Conservation (phyloP, 2,329 filamentous ascomycete species). For the Chaetomium strumarium region DNA sequence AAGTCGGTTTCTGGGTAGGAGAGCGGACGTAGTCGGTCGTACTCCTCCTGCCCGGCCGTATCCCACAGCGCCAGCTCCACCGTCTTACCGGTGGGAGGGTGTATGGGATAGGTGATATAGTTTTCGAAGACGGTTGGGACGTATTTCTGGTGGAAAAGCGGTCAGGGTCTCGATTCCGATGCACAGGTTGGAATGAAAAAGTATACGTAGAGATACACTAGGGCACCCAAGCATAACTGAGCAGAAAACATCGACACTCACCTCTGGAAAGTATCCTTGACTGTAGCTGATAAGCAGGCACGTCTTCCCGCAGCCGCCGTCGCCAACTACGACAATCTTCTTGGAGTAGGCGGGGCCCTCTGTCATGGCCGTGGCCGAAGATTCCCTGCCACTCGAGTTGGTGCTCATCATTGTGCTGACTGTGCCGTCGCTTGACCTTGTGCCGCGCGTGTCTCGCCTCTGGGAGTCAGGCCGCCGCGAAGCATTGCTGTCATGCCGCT, state of each 20-base stretch:
- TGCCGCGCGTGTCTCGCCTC: constrained; percentile 45
- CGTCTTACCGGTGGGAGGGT: constrained; percentile 81
- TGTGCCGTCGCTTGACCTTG: constrained; percentile 79
- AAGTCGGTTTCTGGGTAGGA: constrained; percentile 98
- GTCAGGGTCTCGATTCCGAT: background rate
- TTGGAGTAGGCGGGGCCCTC: constrained; percentile 93
- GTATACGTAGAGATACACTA: background rate
- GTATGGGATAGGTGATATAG: constrained; percentile 96
- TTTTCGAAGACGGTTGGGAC: constrained; percentile 99
- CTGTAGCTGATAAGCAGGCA: constrained; percentile 98
- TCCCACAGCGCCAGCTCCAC: constrained; percentile 98
- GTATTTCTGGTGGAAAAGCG: constrained; percentile 80
- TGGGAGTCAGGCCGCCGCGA: constrained; percentile 33
- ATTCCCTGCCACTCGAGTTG: constrained; percentile 63
- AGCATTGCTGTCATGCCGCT: constrained; percentile 37
- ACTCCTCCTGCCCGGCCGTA: constrained; percentile 97
- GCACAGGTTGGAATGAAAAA: background rate
- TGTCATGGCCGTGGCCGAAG: constrained; percentile 76
- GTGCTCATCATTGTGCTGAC: constrained; percentile 82
- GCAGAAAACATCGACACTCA: constrained; percentile 37
- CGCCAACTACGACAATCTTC: constrained; percentile 98
- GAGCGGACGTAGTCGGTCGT: constrained; percentile 88
- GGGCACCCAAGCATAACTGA: background rate
- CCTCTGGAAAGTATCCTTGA: constrained; percentile 98
- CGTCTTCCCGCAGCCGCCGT: constrained; percentile 97